Conservation (phyloP, 1,284 basidiomycete genomes). For the Cutaneotrichosporon sp. region DNA sequence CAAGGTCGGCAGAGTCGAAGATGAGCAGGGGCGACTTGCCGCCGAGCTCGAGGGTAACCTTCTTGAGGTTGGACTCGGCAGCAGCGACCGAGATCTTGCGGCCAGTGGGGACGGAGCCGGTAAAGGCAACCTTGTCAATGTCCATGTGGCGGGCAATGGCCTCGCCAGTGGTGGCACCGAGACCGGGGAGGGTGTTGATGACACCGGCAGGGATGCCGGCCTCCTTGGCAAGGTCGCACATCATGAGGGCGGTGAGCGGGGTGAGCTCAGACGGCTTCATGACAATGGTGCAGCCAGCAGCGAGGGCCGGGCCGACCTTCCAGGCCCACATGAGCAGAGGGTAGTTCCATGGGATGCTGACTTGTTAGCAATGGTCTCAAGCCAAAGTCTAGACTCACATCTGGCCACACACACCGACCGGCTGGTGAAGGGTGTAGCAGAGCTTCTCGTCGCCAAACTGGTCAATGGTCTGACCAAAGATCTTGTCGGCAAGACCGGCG, state of each 20-base stretch:
- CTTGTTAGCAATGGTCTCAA: not conserved
- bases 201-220: slow-evolving; percentile 83
- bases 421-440: slow-evolving; percentile 83
- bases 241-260: slow-evolving; percentile 74
- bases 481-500: slow-evolving; percentile 63
- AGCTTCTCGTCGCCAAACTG: slow-evolving; percentile 57
- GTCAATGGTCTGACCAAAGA: slow-evolving; percentile 52
- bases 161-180: slow-evolving; percentile 76
- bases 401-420: slow-evolving; percentile 87
- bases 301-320: slow-evolving; percentile 86
- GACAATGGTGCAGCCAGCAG: slow-evolving; percentile 52
- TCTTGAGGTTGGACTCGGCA: slow-evolving; percentile 78
- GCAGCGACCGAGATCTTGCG: slow-evolving; percentile 78
- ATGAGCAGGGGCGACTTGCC: slow-evolving; percentile 52
- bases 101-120: slow-evolving; percentile 66
- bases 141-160: slow-evolving; percentile 69
- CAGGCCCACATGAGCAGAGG: slow-evolving; percentile 88
- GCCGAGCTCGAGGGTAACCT: slow-evolving; percentile 54
- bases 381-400: slow-evolving; percentile 56
- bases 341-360: slow-evolving; percentile 85
- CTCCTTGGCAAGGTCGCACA: slow-evolving; percentile 39
- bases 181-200: slow-evolving; percentile 76
- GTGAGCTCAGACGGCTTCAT: slow-evolving; percentile 80
- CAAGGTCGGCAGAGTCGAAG: slow-evolving; percentile 52
- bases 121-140: slow-evolving; percentile 65